phyloP scores from a whole-genome alignment of 306 rosid species.

The Psophocarpus tetragonolobus region DNA sequence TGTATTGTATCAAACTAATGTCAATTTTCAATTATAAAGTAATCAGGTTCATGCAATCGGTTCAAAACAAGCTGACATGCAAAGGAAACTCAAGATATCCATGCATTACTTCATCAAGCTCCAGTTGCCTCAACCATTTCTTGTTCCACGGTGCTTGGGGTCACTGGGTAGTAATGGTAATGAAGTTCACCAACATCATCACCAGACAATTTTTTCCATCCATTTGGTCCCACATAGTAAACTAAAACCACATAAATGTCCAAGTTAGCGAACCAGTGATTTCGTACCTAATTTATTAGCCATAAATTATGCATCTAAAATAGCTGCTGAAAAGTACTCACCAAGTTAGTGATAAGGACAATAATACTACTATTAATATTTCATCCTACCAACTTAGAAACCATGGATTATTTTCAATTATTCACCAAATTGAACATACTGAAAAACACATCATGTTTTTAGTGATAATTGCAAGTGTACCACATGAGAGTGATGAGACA shows the following conservation, averaged over 20 bases:
- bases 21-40: constrained; percentile 14
- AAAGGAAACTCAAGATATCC: constrained; percentile 7
- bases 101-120: constrained; percentile 39
- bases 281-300: not conserved
- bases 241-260: constrained; percentile 47
- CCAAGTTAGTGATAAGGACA: not conserved
- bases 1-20: constrained; percentile 20
- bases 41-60: constrained; percentile 29
- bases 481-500: not conserved
- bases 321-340: constrained; percentile 9
- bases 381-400: constrained; percentile 13
- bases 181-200: constrained; percentile 94
- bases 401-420: constrained; percentile 12
- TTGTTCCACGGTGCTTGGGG: constrained; percentile 77
- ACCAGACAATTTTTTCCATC: constrained; percentile 91
- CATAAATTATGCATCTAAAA: constrained; percentile 11
- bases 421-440: not conserved
- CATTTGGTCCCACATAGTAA: constrained; percentile 77
- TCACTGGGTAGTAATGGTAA: constrained; percentile 69
- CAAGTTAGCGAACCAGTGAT: constrained; percentile 7
- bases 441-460: not conserved
- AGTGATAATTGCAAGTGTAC: not conserved
- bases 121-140: constrained; percentile 86
- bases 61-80: constrained; percentile 23
- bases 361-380: not conserved